phyloP scores from a whole-genome alignment of 2,329 filamentous ascomycete species.

The Blastomyces emzantsi region DNA sequence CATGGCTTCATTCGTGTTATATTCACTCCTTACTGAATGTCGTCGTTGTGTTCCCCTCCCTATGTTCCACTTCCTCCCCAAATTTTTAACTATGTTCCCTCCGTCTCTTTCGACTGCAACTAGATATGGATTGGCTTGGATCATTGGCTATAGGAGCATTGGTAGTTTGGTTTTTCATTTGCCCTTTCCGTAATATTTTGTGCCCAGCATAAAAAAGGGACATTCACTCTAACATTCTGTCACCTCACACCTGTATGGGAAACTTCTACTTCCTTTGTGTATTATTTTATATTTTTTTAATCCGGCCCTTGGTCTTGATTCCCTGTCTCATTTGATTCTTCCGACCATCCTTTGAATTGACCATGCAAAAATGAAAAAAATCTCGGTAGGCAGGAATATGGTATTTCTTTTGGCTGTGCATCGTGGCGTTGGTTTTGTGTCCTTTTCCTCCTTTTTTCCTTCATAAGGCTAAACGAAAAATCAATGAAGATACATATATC shows the following conservation, averaged over 20 bases:
- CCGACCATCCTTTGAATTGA: background rate
- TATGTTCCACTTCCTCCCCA: background rate
- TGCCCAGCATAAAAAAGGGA: constrained; percentile 12
- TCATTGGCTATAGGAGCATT: background rate
- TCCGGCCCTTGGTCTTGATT: constrained; percentile 8
- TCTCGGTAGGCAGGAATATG: background rate
- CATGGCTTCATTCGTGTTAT: background rate
- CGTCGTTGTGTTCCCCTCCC: too few species aligned
- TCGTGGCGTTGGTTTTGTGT: background rate
- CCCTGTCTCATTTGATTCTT: constrained; percentile 1
- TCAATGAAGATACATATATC: too few species aligned
- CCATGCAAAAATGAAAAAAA: background rate
- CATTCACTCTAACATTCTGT: background rate
- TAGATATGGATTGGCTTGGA: background rate
- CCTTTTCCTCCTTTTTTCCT: background rate
- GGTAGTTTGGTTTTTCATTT: background rate
- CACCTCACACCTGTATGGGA: background rate
- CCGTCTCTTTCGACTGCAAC: background rate
- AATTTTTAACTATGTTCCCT: background rate
- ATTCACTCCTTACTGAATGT: background rate
- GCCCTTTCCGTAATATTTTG: background rate
- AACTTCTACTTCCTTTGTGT: background rate
- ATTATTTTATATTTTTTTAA: constrained; percentile 2
- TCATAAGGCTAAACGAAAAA: background rate
- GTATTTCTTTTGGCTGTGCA: background rate